Conservation (phyloP, 2,329 filamentous ascomycete species). For the Diplodia intermedia region DNA sequence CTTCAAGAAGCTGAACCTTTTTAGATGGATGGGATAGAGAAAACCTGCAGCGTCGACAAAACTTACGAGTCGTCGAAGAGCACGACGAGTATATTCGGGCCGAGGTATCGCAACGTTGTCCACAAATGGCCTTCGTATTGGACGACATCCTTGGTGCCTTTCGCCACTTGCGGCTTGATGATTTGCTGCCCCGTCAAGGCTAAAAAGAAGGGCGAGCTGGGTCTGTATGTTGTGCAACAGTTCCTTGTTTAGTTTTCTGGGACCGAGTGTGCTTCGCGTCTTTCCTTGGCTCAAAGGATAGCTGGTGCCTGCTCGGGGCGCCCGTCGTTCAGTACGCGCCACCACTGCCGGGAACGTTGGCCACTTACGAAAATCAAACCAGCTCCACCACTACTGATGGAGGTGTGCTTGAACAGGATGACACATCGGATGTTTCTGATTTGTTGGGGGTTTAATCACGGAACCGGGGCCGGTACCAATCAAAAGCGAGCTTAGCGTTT, state of each 20-base stretch:
- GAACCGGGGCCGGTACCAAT: neutral
- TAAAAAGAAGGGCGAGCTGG: neutral
- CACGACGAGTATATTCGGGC: neutral
- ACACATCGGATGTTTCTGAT: neutral
- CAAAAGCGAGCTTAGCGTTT: neutral
- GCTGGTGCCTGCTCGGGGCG: neutral
- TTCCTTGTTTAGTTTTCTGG: fast-evolving
- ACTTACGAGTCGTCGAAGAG: neutral
- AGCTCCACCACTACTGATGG: neutral
- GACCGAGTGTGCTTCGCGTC: neutral
- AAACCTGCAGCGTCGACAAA: neutral
- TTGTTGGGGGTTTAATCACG: neutral
- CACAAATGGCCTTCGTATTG: neutral
- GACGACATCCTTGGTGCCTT: neutral
- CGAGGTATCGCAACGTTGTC: neutral
- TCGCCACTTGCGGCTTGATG: neutral
- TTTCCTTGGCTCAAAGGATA: neutral
- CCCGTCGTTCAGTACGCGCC: neutral
- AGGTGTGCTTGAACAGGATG: neutral
- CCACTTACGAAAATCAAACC: neutral
- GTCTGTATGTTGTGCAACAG: neutral
- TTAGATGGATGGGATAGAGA: neutral
- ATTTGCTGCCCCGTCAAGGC: neutral
- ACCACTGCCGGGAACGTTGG: neutral
- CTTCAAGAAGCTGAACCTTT: neutral